phyloP scores from a whole-genome alignment of 2,329 filamentous ascomycete genomes.

The Sporothrix globosa region DNA sequence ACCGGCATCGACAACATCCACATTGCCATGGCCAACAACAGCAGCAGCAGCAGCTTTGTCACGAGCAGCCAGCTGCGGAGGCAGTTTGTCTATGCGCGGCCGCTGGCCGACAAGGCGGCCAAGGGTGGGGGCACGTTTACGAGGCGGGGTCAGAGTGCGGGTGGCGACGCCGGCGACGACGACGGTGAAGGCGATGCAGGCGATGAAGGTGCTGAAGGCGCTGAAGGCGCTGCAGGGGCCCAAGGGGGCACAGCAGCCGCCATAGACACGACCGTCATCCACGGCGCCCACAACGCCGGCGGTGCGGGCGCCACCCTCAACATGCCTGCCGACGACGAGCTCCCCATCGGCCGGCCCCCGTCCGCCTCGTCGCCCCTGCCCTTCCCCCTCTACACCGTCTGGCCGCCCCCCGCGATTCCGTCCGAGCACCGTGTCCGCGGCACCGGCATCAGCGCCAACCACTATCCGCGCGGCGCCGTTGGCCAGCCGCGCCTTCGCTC shows the following conservation, averaged over 20 bases:
- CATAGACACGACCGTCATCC: neutral
- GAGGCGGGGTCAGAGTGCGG: neutral
- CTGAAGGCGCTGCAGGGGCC: too few species aligned
- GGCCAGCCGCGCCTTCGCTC: constrained; percentile 51
- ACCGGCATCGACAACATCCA: neutral
- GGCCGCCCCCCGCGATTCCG: constrained; percentile 76
- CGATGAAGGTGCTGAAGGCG: neutral
- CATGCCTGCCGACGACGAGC: too few species aligned
- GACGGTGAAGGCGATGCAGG: neutral
- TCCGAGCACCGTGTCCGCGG: constrained; percentile 57
- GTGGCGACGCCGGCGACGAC: neutral
- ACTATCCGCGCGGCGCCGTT: constrained; percentile 39
- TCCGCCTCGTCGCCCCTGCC: constrained; percentile 7
- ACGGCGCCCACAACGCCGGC: neutral
- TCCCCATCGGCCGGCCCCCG: neutral
- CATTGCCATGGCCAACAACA: neutral
- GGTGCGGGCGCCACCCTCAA: too few species aligned
- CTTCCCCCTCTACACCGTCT: constrained; percentile 61
- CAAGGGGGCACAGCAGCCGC: too few species aligned
- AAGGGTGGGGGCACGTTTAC: neutral
- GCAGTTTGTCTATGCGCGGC: constrained; percentile 19
- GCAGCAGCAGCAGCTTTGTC: neutral
- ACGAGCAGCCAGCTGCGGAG: neutral
- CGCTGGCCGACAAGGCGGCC: neutral
- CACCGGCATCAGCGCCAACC: constrained; percentile 38